Conservation (phyloP, 2,329 filamentous ascomycete genomes). For the Emergomyces africanus region DNA sequence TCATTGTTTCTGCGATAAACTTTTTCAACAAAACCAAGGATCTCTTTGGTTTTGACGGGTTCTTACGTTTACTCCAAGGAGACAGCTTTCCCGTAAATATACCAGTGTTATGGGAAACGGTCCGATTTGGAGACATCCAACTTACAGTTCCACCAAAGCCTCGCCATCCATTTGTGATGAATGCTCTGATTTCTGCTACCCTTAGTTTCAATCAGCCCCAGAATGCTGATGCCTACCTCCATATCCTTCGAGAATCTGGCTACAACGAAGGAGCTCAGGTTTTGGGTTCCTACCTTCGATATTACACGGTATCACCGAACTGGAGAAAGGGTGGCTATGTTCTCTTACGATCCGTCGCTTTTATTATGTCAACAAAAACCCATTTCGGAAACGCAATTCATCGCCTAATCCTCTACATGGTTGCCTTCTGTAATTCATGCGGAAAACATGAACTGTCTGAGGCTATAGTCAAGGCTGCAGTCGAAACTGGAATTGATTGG, state of each 20-base stretch:
- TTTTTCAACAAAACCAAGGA: slow-evolving; percentile 30
- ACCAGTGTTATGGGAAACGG: slow-evolving; percentile 10
- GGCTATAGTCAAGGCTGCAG: slow-evolving; percentile 23
- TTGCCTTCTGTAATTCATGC: slow-evolving; percentile 27
- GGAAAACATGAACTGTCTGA: slow-evolving; percentile 18
- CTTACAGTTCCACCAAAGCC: slow-evolving; percentile 24
- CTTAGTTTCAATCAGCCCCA: slow-evolving; percentile 30
- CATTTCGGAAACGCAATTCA: slow-evolving; percentile 18
- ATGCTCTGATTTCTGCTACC: slow-evolving; percentile 24
- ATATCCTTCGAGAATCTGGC: slow-evolving; percentile 22
- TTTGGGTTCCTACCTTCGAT: slow-evolving; percentile 26
- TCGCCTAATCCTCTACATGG: slow-evolving; percentile 27
- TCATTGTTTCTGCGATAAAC: slow-evolving; percentile 25
- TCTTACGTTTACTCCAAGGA: slow-evolving; percentile 25
- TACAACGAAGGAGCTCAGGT: slow-evolving; percentile 26
- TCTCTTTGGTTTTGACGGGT: slow-evolving; percentile 28
- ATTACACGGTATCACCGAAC: slow-evolving; percentile 23
- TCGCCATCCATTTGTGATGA: slow-evolving; percentile 21
- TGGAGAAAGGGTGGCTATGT: slow-evolving; percentile 24
- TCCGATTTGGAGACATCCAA: slow-evolving; percentile 23
- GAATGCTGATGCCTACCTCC: slow-evolving; percentile 29
- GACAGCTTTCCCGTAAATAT: slow-evolving; percentile 22
- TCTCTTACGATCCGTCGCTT: slow-evolving; percentile 23
- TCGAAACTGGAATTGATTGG: slow-evolving; percentile 25
- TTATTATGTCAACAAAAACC: slow-evolving; percentile 23